Base-by-base conservation (phyloP, 768 basidiomycete genomes). In the Psilocybe tampanensis region DNA sequence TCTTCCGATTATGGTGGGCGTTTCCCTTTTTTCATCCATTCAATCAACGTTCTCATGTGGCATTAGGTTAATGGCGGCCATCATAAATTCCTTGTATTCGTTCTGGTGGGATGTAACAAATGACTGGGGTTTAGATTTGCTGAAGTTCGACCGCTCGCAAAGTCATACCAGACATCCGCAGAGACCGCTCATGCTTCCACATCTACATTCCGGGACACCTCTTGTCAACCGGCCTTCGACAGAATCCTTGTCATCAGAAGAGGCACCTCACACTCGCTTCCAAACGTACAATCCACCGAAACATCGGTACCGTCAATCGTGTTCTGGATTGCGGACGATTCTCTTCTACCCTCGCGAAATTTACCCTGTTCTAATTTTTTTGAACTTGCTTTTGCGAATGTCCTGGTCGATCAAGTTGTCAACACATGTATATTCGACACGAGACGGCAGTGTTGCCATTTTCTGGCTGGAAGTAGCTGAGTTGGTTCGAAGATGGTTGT, bases 91-190 rank as follows among this genome's bases (percentile, higher is more conserved):
- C 2, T 70, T 91, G 26, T 99, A 94, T 72, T 95, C 95, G 2
- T 98, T 96, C 71, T 99, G 94, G 92, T 99, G 97, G 97, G 97
- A 98, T 72, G 82, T 98, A 42, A 94, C 93, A 47, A 92, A 96
- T 70, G 97, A 99, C 69, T 99, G 96, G 95, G 97, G 97, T 5
- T 79, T 99, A 53, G 83, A 86, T 44, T 74, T 98, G 42, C 75
- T 98, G 56, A 80, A 79, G 52, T 60, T 69, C 26, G 63, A 67
- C 34, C 58, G 69, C 54, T 59, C 68, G 47, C 63, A 69, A 48
- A 66, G 69, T 21, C 59, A 52, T 56, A 69, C 68, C 47, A 61
- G 63, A 48, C 71, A 66, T 56, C 74, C 76, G n/a, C 77, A 76
- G 23, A 76, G 77, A 58, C 76, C 74, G 24, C 71, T 81, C 44